These are phyloP conservation scores for Mycena capillaripes DNA, from an alignment of 768 basidiomycete species.

Conservation along the genomic window DNA sequence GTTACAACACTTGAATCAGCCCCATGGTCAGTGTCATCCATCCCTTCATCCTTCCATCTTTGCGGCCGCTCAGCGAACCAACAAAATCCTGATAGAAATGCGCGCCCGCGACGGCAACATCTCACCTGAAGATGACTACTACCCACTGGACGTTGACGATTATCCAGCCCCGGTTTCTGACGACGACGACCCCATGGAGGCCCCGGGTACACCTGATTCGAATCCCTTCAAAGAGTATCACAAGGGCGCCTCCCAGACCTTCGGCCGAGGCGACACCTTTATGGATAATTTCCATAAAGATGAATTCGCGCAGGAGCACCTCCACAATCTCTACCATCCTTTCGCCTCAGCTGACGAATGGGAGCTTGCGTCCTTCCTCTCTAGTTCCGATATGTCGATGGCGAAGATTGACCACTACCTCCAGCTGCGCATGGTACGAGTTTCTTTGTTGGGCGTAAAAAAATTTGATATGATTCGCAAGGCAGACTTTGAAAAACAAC, in stretches of 20 bases:
- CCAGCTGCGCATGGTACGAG: background rate
- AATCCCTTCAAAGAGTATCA: background rate
- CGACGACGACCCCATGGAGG: background rate
- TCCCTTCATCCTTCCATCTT: background rate
- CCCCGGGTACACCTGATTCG: background rate
- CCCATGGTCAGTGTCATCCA: background rate
- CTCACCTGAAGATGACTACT: background rate
- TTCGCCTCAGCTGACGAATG: slow-evolving; percentile 6
- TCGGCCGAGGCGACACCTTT: background rate
- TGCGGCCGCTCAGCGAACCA: background rate
- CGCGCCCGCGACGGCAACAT: too few species aligned
- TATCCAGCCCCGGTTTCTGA: background rate
- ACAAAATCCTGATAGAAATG: background rate
- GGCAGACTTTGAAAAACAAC: background rate
- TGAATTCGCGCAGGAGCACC: background rate
- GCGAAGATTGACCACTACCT: background rate
- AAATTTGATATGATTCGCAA: background rate
- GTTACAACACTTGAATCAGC: background rate
- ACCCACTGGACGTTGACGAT: background rate
- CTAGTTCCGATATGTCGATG: background rate
- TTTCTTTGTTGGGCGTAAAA: background rate
- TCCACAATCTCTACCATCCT: background rate
- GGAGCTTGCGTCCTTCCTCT: slow-evolving; percentile 1
- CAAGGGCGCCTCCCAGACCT: background rate
- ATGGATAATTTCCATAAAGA: background rate